Base-by-base conservation (phyloP, 768 basidiomycete species). In the Rickenella mellea region DNA sequence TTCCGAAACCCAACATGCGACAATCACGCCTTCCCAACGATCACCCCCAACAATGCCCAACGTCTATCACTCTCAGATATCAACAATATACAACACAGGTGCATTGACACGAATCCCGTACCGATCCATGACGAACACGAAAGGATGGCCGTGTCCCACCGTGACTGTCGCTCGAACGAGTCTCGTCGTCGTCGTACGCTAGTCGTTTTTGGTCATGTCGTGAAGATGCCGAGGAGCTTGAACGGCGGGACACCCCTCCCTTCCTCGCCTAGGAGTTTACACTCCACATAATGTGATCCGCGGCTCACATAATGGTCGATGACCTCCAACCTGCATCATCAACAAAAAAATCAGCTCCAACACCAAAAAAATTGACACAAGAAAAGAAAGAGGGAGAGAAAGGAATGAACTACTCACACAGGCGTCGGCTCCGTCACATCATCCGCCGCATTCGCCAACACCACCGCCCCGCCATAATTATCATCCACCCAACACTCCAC, bases 401-500 rank as follows among this genome's bases (percentile, higher is more conserved):
- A 44, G 39, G 40, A 39, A 38, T 43, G 40, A 31, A 35, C 43
- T 22, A 55, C 85, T 51, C 58, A 90, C 89, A 73, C 70, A 24
- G 89, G 74, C 40, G 69, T 74, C 1, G 76, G 61, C 42, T 78
- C 76, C 3, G 62, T 66, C 5, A 80, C 65, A 43, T 83, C 76
- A n/a, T n/a, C n/a, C 3, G 70, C 87, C 1, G 76, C 77, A 55
- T 97, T 93, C 59, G 80, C 76, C 44, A 97, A 69, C 30, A 79
- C 70, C 46, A 76, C 76, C 22, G 78, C 81, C 4, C 96, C 94
- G 0, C 53, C 62, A 48, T 80, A 76, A 57, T 99, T 99, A 59
- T 99, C 93, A 59, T 99, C 96, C 25, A 99, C 96, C 94, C 94
- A 98, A 59, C 96, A 98, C 53, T 86, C 77, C 3, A 93, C 68